Percentiles rank a stretch among this genome's conserved stretches.
Evolutionary conservation across 176 grass and related monocot species (phyloP).

Genomic region (Oryza nivara): DNA sequence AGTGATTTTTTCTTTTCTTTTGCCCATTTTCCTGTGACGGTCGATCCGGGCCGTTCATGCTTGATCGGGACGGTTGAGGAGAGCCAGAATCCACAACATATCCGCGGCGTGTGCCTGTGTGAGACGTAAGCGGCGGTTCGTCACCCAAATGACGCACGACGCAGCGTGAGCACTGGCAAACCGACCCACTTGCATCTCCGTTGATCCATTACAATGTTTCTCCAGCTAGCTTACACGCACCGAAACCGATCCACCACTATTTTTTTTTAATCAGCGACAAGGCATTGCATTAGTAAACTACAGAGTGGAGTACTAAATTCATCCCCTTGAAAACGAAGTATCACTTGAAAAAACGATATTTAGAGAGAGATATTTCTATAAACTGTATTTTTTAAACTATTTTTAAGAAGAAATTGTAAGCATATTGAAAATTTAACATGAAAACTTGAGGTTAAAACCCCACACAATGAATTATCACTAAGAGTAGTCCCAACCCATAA

Average conservation of each 20-base stretch:
- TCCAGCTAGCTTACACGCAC: too few species aligned
- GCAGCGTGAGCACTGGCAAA: background rate
- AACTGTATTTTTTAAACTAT: too few species aligned
- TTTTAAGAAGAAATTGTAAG: too few species aligned
- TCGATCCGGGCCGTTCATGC: background rate
- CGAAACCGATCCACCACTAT: too few species aligned
- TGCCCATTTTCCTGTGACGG: background rate
- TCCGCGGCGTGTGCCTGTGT: too few species aligned
- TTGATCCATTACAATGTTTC: background rate
- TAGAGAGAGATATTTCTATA: too few species aligned
- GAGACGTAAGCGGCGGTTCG: background rate
- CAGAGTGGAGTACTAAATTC: background rate
- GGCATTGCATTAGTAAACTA: background rate
- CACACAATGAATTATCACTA: too few species aligned
- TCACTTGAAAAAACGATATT: background rate
- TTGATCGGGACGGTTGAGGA: background rate
- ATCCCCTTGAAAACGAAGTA: background rate
- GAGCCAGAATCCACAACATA: background rate
- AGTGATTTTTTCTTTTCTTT: too few species aligned
- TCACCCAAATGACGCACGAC: background rate
- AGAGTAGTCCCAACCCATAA: too few species aligned
- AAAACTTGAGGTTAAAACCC: too few species aligned
- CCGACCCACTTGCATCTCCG: background rate
- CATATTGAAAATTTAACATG: too few species aligned
- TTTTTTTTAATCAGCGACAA: background rate